phyloP scores from a whole-genome alignment of 2,329 filamentous ascomycete species.

The Sporothrix phasma region DNA sequence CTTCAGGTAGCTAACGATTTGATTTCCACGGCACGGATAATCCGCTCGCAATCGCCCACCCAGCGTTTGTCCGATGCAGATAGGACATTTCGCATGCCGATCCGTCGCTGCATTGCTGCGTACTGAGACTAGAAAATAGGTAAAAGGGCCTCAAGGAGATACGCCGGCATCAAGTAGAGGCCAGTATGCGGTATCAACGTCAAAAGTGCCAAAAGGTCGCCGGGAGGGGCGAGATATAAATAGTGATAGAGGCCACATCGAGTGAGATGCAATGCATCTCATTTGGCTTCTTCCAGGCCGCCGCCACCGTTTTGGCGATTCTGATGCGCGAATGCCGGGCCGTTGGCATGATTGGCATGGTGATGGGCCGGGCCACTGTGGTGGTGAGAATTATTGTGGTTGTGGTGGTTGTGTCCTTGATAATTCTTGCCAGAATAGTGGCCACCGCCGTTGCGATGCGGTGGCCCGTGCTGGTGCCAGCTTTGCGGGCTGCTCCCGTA shows the following conservation, averaged over 20 bases:
- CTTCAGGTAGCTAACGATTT: neutral
- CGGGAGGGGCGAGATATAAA: neutral
- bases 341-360: conserved; percentile 30
- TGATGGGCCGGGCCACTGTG: conserved; percentile 18
- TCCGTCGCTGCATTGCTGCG: neutral
- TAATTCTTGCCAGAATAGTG: conserved; percentile 41
- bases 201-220: neutral
- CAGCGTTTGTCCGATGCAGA: neutral
- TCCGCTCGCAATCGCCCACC: neutral
- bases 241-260: neutral
- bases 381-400: conserved; percentile 13
- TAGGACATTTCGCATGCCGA: neutral
- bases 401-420: conserved; percentile 31
- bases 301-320: conserved; percentile 28
- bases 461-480: conserved; percentile 50
- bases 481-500: conserved; percentile 58
- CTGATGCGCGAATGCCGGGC: conserved; percentile 26
- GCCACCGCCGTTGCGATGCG: conserved; percentile 49
- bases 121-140: neutral
- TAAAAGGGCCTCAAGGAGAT: neutral
- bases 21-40: neutral
- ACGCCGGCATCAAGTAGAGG: neutral
- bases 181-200: neutral
- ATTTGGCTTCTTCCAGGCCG: conserved; percentile 36
- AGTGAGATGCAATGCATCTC: conserved; percentile 9